Conservation (phyloP, 176 grass and related monocot species). For the Poa pratensis region DNA sequence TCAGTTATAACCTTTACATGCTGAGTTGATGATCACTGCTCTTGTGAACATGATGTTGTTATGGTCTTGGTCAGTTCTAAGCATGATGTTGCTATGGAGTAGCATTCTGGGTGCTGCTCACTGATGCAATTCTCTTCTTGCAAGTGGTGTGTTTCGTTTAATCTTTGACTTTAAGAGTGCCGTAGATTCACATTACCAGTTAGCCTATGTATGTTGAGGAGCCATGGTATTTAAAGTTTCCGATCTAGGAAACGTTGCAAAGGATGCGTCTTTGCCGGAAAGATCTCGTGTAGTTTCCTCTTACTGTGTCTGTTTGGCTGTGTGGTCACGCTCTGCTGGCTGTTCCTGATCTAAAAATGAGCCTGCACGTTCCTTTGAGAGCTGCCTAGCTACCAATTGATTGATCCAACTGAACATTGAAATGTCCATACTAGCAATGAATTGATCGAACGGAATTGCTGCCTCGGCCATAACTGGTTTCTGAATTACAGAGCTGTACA, state of each 20-base stretch:
- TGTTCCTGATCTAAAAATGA: constrained; percentile 39
- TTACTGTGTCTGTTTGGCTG: neutral
- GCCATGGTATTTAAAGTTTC: neutral
- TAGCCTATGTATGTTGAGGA: neutral
- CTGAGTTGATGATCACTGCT: no score
- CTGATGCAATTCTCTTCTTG: neutral
- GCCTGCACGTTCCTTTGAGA: neutral
- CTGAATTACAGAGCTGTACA: neutral
- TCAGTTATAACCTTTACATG: neutral
- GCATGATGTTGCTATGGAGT: neutral
- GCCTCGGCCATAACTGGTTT: neutral
- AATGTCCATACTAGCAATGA: neutral
- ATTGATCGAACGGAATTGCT: neutral
- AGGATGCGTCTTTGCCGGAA: neutral
- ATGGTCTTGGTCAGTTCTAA: neutral
- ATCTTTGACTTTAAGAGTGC: neutral
- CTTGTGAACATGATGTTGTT: neutral
- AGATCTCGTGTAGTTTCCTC: constrained; percentile 41
- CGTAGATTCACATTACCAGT: neutral
- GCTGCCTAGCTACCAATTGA: neutral
- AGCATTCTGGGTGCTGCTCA: no score
- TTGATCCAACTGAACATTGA: neutral
- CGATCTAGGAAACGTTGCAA: neutral
- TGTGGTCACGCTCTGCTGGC: constrained; percentile 21
- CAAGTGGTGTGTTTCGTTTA: neutral